Percentiles rank a stretch among this genome's conserved stretches.
Evolutionary conservation across 2,329 filamentous ascomycete species (phyloP).

Genomic region (Truncatella angustata): DNA sequence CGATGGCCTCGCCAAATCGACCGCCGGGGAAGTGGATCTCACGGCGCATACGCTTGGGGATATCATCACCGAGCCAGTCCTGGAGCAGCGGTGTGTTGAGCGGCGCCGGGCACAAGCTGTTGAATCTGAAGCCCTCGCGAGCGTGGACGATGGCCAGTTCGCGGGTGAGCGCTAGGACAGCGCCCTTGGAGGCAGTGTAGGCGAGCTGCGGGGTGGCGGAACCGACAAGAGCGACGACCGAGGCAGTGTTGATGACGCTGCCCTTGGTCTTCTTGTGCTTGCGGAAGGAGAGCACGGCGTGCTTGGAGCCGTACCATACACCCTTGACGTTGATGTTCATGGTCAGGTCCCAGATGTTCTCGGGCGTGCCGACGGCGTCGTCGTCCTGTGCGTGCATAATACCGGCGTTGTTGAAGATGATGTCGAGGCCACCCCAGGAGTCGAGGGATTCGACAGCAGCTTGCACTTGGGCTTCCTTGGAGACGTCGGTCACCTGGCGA

Average conservation of each 20-base stretch:
- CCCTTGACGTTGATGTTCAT: slow-evolving; percentile 96
- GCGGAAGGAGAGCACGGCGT: slow-evolving; percentile 79
- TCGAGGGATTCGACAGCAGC: slow-evolving; percentile 74
- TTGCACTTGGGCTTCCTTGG: slow-evolving; percentile 77
- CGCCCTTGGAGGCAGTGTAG: slow-evolving; percentile 92
- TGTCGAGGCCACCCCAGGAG: slow-evolving; percentile 80
- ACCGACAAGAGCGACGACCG: slow-evolving; percentile 82
- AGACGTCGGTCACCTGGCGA: slow-evolving; percentile 67
- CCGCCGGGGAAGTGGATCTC: slow-evolving; percentile 89
- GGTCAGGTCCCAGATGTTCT: slow-evolving; percentile 91
- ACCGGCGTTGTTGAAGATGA: slow-evolving; percentile 97
- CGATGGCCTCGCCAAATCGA: slow-evolving; percentile 88
- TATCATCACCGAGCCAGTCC: slow-evolving; percentile 89
- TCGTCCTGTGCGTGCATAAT: slow-evolving; percentile 89
- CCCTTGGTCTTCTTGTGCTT: slow-evolving; percentile 75
- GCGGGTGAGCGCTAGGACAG: slow-evolving; percentile 84
- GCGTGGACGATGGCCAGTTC: slow-evolving; percentile 92
- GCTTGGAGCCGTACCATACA: slow-evolving; percentile 95
- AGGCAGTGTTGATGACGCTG: slow-evolving; percentile 90
- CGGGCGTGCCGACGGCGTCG: slow-evolving; percentile 78
- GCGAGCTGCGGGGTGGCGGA: slow-evolving; percentile 86
- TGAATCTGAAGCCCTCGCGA: slow-evolving; percentile 85
- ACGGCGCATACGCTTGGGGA: slow-evolving; percentile 74
- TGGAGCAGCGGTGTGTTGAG: slow-evolving; percentile 90
- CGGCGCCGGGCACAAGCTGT: slow-evolving; percentile 84